phyloP scores from a whole-genome alignment of 371 early-diverging fungal genomes.

The Saksenaea vasiformis region DNA sequence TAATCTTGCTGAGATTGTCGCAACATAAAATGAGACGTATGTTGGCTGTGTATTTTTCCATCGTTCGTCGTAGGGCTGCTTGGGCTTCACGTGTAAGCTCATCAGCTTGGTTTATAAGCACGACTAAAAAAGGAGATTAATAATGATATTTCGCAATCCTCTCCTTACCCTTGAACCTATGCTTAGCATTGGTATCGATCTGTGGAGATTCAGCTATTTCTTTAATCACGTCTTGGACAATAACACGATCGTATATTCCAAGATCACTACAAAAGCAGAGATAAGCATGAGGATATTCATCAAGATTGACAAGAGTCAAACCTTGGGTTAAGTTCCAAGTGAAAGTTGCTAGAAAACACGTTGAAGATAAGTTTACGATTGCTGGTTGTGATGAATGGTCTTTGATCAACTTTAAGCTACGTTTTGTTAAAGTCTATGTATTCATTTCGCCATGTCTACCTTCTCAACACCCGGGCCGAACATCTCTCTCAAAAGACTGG shows the following conservation, averaged over 20 bases:
- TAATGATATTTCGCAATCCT: not conserved
- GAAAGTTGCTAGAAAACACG: slow-evolving; percentile 89
- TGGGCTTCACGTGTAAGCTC: slow-evolving; percentile 94
- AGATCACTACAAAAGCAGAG: slow-evolving; percentile 67
- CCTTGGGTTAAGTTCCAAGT: slow-evolving; percentile 93
- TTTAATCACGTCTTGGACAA: slow-evolving; percentile 98
- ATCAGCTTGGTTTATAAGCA: slow-evolving; percentile 98
- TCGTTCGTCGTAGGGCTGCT: slow-evolving; percentile 97
- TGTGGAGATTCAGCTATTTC: slow-evolving; percentile 98
- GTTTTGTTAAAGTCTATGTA: not conserved
- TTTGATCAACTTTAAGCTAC: slow-evolving; percentile 88
- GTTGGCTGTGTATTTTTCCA: slow-evolving; percentile 98
- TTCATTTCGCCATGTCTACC: slow-evolving; percentile 42
- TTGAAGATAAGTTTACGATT: slow-evolving; percentile 84
- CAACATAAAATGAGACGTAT: slow-evolving; percentile 95
- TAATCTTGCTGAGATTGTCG: slow-evolving; percentile 89
- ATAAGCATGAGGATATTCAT: not conserved
- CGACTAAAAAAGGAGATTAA: slow-evolving; percentile 60
- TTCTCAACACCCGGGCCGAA: slow-evolving; percentile 95
- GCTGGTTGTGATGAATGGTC: slow-evolving; percentile 82
- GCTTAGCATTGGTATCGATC: slow-evolving; percentile 78
- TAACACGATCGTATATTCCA: slow-evolving; percentile 93
- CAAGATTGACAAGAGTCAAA: slow-evolving; percentile 24
- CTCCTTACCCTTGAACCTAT: slow-evolving; percentile 79
- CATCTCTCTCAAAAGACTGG: slow-evolving; percentile 81